Conservation (phyloP, 2,329 filamentous ascomycete species). For the Trichoderma sp. region DNA sequence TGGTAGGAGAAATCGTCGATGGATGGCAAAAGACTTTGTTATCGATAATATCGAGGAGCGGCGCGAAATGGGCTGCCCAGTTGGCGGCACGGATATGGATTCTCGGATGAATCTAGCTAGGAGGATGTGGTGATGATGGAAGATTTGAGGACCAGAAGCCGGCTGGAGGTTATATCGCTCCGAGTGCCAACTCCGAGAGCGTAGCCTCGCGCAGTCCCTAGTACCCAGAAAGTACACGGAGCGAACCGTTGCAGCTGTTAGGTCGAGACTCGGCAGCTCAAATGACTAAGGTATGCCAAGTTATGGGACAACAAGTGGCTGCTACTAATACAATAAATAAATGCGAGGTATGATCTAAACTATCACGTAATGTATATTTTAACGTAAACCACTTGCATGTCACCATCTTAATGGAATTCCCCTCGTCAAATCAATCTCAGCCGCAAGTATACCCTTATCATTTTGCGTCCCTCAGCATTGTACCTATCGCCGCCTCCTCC, state of each 20-base stretch:
- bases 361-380: accelerated
- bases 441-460: neutral
- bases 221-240: neutral
- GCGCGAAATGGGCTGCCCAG: neutral
- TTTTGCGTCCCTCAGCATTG: neutral
- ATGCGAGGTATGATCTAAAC: neutral
- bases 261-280: neutral
- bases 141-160: neutral
- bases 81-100: neutral
- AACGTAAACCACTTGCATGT: neutral
- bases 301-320: neutral
- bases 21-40: neutral
- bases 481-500: neutral
- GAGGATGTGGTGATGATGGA: neutral
- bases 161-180: conserved; percentile 1
- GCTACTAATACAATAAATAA: neutral
- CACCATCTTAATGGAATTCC: neutral
- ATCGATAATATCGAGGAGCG: neutral
- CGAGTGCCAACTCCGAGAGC: conserved; percentile 1
- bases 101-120: neutral
- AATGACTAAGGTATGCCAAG: neutral
- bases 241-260: neutral
- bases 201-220: neutral
- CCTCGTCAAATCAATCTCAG: neutral
- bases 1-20: neutral